Percentiles rank a stretch among this genome's conserved stretches.
Evolutionary conservation across 192 early-diverging fungal species (phyloP).

Genomic region (Coemansia sp.): DNA sequence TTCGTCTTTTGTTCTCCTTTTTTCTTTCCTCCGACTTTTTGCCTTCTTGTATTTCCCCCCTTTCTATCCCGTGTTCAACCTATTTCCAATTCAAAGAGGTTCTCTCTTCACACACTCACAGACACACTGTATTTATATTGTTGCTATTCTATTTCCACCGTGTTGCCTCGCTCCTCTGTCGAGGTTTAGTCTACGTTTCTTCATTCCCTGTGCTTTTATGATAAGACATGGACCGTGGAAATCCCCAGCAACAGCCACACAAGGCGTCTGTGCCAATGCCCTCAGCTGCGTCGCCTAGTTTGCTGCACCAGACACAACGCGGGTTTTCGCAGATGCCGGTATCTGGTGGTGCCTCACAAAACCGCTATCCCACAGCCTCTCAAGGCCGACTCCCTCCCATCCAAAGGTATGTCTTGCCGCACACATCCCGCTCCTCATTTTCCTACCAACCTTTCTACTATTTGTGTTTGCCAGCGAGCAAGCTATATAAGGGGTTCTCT

Average conservation of each 20-base stretch:
- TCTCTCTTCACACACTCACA: neutral
- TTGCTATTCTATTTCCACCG: neutral
- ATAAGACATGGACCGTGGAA: constrained; percentile 16
- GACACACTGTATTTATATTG: neutral
- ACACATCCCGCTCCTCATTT: neutral
- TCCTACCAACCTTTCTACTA: neutral
- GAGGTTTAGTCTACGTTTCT: neutral
- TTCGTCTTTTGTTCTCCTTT: neutral
- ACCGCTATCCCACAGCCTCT: constrained; percentile 19
- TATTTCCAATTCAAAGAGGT: neutral
- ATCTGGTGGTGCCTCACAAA: constrained; percentile 15
- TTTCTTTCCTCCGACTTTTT: constrained; percentile 3
- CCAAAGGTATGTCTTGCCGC: constrained; percentile 42
- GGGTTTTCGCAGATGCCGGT: constrained; percentile 15
- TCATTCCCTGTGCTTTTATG: neutral
- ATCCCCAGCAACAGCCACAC: constrained; percentile 18
- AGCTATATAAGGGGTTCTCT: too few species aligned
- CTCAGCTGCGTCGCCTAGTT: neutral
- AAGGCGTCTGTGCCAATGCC: constrained; percentile 6
- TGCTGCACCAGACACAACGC: constrained; percentile 16
- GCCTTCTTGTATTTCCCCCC: neutral
- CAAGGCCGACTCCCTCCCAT: constrained; percentile 50
- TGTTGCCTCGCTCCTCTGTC: neutral
- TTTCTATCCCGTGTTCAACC: neutral
- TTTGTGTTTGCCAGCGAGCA: too few species aligned